phyloP scores from a whole-genome alignment of 164 flowering plant species.

The Stephania yunnanensis region DNA sequence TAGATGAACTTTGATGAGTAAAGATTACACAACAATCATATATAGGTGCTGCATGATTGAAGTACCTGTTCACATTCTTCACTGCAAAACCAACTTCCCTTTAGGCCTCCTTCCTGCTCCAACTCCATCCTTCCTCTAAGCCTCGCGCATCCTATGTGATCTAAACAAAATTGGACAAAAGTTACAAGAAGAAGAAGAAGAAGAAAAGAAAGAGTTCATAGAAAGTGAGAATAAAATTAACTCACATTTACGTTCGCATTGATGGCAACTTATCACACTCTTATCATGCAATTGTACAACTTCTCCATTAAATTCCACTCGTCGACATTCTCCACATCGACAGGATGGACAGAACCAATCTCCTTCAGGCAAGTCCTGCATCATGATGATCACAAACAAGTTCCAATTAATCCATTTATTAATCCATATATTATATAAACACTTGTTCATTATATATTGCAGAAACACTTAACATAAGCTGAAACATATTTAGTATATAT shows the following conservation, averaged over 20 bases:
- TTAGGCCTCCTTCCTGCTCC: conserved; percentile 15
- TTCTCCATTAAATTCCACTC: conserved; percentile 23
- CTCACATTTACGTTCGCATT: conserved; percentile 75
- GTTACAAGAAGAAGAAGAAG: not conserved
- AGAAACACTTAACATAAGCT: not conserved
- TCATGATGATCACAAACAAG: not conserved
- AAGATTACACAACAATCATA: not conserved
- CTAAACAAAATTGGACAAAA: conserved; percentile 30
- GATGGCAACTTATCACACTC: conserved; percentile 43
- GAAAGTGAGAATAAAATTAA: conserved; percentile 7
- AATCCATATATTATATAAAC: not conserved
- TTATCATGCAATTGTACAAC: conserved; percentile 20
- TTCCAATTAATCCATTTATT: not conserved
- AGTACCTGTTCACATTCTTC: conserved; percentile 59
- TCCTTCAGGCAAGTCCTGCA: conserved; percentile 70
- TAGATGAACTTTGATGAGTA: not conserved
- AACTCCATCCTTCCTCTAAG: conserved; percentile 14
- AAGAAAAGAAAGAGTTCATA: not conserved
- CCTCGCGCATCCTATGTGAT: conserved; percentile 59
- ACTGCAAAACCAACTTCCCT: conserved; percentile 65
- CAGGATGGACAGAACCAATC: conserved; percentile 92
- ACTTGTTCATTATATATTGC: not conserved
- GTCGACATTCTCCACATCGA: conserved; percentile 61
- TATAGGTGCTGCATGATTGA: not conserved
- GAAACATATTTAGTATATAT: conserved; percentile 14